Base-by-base conservation (phyloP, 139 green algal genomes). In the Closterium sp. region DNA sequence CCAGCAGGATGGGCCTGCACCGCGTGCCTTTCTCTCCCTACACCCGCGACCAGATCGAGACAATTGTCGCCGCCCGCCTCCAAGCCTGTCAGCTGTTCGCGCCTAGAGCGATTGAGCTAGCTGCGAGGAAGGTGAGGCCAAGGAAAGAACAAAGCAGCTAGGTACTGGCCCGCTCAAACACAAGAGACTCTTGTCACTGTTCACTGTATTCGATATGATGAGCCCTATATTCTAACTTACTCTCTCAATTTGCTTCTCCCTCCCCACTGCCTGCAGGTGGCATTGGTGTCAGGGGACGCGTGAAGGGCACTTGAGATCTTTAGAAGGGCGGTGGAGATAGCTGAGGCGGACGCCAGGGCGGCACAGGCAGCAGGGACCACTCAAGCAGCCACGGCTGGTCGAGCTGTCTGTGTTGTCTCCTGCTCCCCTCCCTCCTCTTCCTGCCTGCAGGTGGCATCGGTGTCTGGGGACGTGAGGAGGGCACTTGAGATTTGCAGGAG, bases 41-140 rank as follows among this genome's bases (percentile, higher is more conserved):
- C 91, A 94, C 55, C 6, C 84, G 69, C 30, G 31, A 92, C n/a
- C 88, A 95, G 91, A 43, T 95, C 64, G 84, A 94, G 32, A 36
- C 91, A 19, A 99, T 99, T 90, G 89, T 98, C 5, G 86, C 85
- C 9, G 90, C 87, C 8, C 96, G 97, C 6, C 95, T 99, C 86
- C 69, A 93, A 16, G 95, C 88, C 7, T 88, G 87, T 64, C 30
- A 31, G 30, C 86, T 89, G 0, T 96, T 96, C 86, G 81, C 89
- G 33, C 25, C 31, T 12, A 10, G 85, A 1, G 93, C 94, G 64
- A n/a, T 96, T 38, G 88, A 95, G 33, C 88, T 95, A 12, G 94
- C 90, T 33, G 36, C 89, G 2, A 88, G 92, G 34, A 96, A 96
- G 92, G 90, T 93, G n/a, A 91, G 89, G 23, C 34, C 3, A 69